Evolutionary conservation across 257 asterid genomes (phyloP).

Genomic region (Petunia axillaris): DNA sequence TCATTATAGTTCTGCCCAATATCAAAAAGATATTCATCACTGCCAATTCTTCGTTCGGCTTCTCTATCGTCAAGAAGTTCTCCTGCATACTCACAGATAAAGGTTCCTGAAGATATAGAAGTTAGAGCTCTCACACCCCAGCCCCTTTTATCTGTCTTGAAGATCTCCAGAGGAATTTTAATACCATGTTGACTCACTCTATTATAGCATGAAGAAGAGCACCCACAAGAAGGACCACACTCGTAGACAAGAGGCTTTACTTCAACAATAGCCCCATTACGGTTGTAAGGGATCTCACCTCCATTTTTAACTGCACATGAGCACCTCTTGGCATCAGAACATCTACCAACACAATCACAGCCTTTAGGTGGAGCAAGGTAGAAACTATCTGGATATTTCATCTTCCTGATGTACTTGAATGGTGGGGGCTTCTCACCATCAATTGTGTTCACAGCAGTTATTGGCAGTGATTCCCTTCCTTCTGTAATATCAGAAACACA

Average conservation of each 20-base stretch:
- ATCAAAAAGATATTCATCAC: conserved; percentile 92
- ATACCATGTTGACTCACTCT: conserved; percentile 76
- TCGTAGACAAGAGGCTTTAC: conserved; percentile 68
- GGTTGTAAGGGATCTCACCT: conserved; percentile 80
- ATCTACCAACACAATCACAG: conserved; percentile 70
- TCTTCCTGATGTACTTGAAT: conserved; percentile 58
- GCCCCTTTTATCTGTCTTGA: conserved; percentile 80
- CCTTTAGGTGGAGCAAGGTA: conserved; percentile 49
- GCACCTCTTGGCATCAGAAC: conserved; percentile 62
- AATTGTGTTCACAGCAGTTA: conserved; percentile 65
- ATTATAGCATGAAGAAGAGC: conserved; percentile 90
- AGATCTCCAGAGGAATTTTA: conserved; percentile 67
- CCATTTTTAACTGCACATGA: conserved; percentile 64
- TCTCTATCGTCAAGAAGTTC: conserved; percentile 86
- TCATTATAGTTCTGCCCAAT: conserved; percentile 61
- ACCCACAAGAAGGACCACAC: conserved; percentile 85
- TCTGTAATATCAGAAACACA: conserved; percentile 66
- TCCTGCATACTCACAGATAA: conserved; percentile 88
- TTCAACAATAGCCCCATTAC: conserved; percentile 75
- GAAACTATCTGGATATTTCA: conserved; percentile 68
- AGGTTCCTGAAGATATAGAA: conserved; percentile 82
- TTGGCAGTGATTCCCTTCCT: conserved; percentile 59
- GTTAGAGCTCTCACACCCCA: conserved; percentile 88
- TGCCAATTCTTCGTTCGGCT: conserved; percentile 73
- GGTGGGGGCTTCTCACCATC: conserved; percentile 57